These are phyloP conservation scores for Paraleonurus japonicus DNA, from an alignment of 257 asterid genomes.

Conservation along the genomic window DNA sequence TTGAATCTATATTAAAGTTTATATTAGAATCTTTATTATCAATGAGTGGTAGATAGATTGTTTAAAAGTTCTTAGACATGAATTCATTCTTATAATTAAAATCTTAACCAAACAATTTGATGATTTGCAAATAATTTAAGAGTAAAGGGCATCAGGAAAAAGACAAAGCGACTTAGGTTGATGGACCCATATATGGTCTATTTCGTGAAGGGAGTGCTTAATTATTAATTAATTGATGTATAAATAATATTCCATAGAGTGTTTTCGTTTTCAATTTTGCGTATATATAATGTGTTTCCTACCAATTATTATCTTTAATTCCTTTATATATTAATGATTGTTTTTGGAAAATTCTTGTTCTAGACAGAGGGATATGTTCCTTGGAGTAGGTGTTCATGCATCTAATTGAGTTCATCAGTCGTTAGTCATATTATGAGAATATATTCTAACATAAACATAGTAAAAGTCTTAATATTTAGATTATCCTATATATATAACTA, in stretches of 20 bases:
- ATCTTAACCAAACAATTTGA: background rate
- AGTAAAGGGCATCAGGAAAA: background rate
- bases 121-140: background rate
- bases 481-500: background rate
- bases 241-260: background rate
- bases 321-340: slow-evolving; percentile 33
- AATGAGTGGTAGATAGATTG: background rate
- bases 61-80: background rate
- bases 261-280: slow-evolving; percentile 24
- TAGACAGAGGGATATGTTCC: slow-evolving; percentile 20
- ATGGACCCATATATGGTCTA: slow-evolving; percentile 39
- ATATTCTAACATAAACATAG: background rate
- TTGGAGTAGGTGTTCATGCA: slow-evolving; percentile 29
- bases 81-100: background rate
- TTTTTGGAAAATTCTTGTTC: background rate
- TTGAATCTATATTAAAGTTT: background rate
- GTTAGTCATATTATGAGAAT: background rate
- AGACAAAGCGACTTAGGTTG: slow-evolving; percentile 16
- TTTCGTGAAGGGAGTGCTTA: slow-evolving; percentile 33
- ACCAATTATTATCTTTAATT: slow-evolving; percentile 43
- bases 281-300: slow-evolving; percentile 31
- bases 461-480: too few relatives aligned
- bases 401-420: background rate
- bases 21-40: background rate
- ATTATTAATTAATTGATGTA: slow-evolving; percentile 16